Conservation (phyloP, 495 filamentous ascomycete species). For the Hyaloscypha finlandica region DNA sequence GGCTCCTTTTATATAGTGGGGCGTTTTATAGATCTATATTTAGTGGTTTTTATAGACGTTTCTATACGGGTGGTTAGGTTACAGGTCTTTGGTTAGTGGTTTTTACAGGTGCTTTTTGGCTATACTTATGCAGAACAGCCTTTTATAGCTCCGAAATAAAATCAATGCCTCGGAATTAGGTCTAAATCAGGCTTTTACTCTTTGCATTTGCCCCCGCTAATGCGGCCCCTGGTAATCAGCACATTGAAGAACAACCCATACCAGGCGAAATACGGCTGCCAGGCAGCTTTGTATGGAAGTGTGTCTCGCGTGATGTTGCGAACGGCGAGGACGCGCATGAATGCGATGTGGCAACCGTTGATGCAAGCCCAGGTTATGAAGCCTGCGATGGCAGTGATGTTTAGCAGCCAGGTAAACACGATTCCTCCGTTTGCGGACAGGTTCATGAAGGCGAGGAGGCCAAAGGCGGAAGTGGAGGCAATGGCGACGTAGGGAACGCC, state of each 20-base stretch:
- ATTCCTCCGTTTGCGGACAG: slow-evolving; percentile 51
- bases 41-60: too few relatives aligned
- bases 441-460: slow-evolving; percentile 66
- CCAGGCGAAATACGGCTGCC: slow-evolving; percentile 65
- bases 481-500: slow-evolving; percentile 68
- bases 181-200: too few relatives aligned
- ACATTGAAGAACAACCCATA: slow-evolving; percentile 58
- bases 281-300: slow-evolving; percentile 58
- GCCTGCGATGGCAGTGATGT: slow-evolving; percentile 57
- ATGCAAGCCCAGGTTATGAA: slow-evolving; percentile 64
- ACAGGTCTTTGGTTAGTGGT: too few relatives aligned
- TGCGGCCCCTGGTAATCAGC: slow-evolving; percentile 48
- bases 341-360: slow-evolving; percentile 54
- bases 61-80: too few relatives aligned
- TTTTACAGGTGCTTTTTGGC: too few relatives aligned
- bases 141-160: too few relatives aligned
- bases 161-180: too few relatives aligned
- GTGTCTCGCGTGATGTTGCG: slow-evolving; percentile 55
- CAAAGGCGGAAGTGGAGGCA: slow-evolving; percentile 51
- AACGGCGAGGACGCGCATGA: slow-evolving; percentile 56
- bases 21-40: too few relatives aligned
- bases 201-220: too few relatives aligned
- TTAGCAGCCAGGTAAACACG: slow-evolving; percentile 66
- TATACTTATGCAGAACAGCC: too few relatives aligned
- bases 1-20: too few relatives aligned